Evolutionary conservation across 495 filamentous ascomycete genomes (phyloP), one percentile per base, ranked within the genome.

Genomic region (Xylaria palmicola): DNA sequence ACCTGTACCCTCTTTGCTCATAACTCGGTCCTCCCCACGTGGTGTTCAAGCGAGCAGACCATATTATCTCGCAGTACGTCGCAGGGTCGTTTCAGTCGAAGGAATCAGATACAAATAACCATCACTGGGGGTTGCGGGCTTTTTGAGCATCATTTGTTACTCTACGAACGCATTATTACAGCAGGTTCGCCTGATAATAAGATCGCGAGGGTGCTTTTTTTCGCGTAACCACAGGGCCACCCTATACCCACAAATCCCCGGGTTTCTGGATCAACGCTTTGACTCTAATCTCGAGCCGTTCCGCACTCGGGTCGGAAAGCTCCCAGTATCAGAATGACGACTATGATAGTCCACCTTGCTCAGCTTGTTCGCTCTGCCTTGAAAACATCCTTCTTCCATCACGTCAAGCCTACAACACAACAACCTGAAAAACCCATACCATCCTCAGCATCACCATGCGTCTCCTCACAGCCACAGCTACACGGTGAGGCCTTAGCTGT

Each of bases 401-500:
- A 48, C 32, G 22, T 56, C 37, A 34, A 48, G 12, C 62, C 51
- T 2, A 20, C 44, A 24, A 27, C 56, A 34, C 10, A 60, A 0
- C 8, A 37, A 6, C 6, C 47, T 15, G 57, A 40, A 17, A 62
- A 43, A 24, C 17, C 61, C 7, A 22, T 37, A 8, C 4, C 30
- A 30, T 41, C 44, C 26, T 6, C 48, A 3, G 51, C 40, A 40
- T 22, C 53, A 12, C 3, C 63, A 22, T 30, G 3, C 12, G 49
- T 20, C 13, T 24, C 53, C 55, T 57, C 55, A 27, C 55, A 58
- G 2, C 64, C 62, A 55, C 59, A 58, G 2, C 64, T 63, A 55
- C 59, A 62, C 12, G 43, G 52, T 15, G 66, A 69, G 15, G 66
- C 62, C 17, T 13, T 56, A 15, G 44, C 51, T 20, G 26, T 71